phyloP scores from a whole-genome alignment of 495 filamentous ascomycete species.

The Podospora fimiseda region DNA sequence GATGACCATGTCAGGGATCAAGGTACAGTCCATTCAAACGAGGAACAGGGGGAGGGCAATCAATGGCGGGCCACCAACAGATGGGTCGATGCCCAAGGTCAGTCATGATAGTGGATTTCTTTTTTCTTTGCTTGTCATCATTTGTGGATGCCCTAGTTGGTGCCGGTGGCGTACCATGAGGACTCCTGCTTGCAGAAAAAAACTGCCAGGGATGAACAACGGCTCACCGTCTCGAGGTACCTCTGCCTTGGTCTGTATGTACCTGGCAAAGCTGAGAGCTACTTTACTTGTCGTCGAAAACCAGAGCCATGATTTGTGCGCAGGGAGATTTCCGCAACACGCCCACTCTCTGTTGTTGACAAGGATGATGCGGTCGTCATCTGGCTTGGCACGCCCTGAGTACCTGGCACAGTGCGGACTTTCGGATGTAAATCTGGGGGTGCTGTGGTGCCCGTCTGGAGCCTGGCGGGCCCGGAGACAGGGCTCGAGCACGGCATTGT shows the following conservation, averaged over 20 bases:
- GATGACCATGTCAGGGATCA: constrained; percentile 12
- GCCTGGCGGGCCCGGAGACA: constrained; percentile 12
- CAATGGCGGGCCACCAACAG: not conserved
- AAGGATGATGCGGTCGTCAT: constrained; percentile 12
- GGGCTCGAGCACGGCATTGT: constrained; percentile 21
- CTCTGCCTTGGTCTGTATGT: constrained; percentile 3
- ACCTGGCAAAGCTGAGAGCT: constrained; percentile 15
- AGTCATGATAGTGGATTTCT: constrained; percentile 17
- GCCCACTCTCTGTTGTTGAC: constrained; percentile 9
- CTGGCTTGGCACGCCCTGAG: constrained; percentile 12
- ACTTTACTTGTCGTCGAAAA: not conserved
- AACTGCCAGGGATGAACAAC: constrained; percentile 15
- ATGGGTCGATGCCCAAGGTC: constrained; percentile 17
- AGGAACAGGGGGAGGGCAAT: constrained; percentile 10
- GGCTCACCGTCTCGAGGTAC: constrained; percentile 6
- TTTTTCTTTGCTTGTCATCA: constrained; percentile 9
- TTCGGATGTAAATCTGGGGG: constrained; percentile 14
- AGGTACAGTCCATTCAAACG: too few species aligned
- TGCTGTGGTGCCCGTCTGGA: constrained; percentile 1
- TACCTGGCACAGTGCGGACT: constrained; percentile 30
- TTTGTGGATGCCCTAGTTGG: constrained; percentile 12
- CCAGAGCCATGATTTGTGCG: constrained; percentile 14
- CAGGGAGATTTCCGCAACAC: constrained; percentile 7
- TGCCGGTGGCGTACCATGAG: constrained; percentile 21
- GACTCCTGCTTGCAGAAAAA: constrained; percentile 8